Evolutionary conservation across 352 stramenopile species (phyloP).

Genomic region (Thalassiosira mediterranea): DNA sequence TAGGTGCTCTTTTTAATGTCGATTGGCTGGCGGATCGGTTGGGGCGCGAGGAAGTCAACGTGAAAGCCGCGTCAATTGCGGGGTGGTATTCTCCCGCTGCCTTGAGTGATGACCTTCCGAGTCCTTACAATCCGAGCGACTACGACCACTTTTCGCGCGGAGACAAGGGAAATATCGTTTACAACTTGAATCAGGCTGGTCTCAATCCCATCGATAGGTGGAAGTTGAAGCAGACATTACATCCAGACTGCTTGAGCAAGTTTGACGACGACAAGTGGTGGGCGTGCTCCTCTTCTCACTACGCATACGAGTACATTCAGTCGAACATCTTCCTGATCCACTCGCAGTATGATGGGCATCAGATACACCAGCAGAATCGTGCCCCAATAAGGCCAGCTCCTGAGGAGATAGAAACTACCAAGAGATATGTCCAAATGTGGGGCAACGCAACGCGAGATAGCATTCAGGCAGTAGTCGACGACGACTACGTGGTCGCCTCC

Average conservation of each 20-base stretch:
- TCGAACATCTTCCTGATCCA: background rate
- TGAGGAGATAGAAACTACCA: background rate
- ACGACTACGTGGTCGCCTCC: background rate
- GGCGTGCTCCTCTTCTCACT: slow-evolving; percentile 3
- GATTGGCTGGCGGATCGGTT: slow-evolving; percentile 5
- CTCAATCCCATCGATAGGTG: background rate
- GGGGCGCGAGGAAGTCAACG: background rate
- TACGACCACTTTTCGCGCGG: slow-evolving; percentile 1
- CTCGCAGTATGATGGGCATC: background rate
- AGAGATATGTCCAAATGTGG: background rate
- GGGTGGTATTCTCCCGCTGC: slow-evolving; percentile 10
- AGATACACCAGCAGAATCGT: background rate
- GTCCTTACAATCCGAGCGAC: background rate
- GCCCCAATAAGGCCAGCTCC: background rate
- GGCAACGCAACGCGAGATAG: background rate
- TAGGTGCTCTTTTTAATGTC: slow-evolving; percentile 12
- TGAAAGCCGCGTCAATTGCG: slow-evolving; percentile 1
- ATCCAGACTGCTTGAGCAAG: background rate
- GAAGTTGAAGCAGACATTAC: background rate
- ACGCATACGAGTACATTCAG: slow-evolving; percentile 14
- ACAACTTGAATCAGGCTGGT: slow-evolving; percentile 4
- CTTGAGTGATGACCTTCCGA: slow-evolving; percentile 2
- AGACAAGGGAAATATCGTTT: slow-evolving; percentile 2
- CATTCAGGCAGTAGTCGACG: background rate
- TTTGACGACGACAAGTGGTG: slow-evolving; percentile 5